Base-by-base conservation (phyloP, 2,329 filamentous ascomycete genomes). In the Bipolaris victoriae region DNA sequence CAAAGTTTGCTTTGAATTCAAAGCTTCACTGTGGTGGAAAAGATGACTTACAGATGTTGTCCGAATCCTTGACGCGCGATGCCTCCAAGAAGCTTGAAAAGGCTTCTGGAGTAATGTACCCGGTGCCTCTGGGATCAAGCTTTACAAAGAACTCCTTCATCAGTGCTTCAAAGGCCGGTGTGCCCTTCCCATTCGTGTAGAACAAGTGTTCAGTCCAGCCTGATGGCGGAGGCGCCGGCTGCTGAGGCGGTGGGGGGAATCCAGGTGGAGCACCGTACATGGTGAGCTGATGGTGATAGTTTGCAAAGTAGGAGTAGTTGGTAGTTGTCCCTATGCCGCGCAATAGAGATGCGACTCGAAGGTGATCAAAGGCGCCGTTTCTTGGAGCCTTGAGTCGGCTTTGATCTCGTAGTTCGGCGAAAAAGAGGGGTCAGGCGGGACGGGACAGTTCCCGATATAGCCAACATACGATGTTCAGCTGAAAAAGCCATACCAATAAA, bases 191-290 rank as follows among this genome's bases (percentile, higher is more conserved):
- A 22, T 50, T 50, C 7, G 37, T 50, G 48, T 50, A 50, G n/a
- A 50, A 50, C 26, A 50, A 11, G 16, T 50, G 48, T 11, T 50
- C 48, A 5, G 48, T 50, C 48, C 48, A 50, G 37, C 48, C 48
- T 43, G 26, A 50, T 50, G 26, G 48, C 15, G 37, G 26, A 43
- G 48, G 37, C 33, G 37, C 16, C 26, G 37, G 48, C 37, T 50
- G 7, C 48, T 43, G 48, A 2, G 48, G 37, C 13, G 7, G 48
- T 3, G 48, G 24, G 2, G 48, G 48, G 13, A 43, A 33, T 15
- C 36, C 16, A 7, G 48, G 37, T 18, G 48, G 48, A 33, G 48
- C 18, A 9, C 37, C 16, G 26, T 26, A 43, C 48, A 50, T 50
- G 2, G 48, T 7, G 1, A 31, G 26, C 26, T n/a, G 37, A 13